Percentiles rank a stretch among this genome's conserved stretches.
phyloP scores from a whole-genome alignment of 495 filamentous ascomycete genomes.

The Aspergillus carlsbadensis region DNA sequence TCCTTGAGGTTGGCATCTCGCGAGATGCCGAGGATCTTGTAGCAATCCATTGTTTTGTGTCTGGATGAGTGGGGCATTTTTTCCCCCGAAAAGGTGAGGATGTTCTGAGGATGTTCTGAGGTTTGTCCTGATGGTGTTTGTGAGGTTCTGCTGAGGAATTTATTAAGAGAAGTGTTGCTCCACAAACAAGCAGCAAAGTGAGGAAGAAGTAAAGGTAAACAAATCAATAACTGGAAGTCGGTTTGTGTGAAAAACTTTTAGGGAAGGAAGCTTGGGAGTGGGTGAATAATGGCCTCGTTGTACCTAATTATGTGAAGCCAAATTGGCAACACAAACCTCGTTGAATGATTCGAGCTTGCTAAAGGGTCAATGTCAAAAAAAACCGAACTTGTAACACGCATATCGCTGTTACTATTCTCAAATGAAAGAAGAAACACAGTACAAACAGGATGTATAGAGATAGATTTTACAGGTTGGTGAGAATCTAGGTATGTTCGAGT shows the following conservation, averaged over 20 bases:
- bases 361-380: not conserved
- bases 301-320: no score
- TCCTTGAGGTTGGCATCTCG: conserved; percentile 33
- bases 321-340: no score
- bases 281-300: not conserved
- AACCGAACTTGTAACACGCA: not conserved
- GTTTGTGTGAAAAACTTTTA: not conserved
- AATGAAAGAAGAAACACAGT: conserved; percentile 7
- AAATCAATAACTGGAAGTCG: not conserved
- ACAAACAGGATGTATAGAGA: conserved; percentile 46
- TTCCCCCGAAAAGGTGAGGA: not conserved
- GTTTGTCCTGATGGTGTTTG: not conserved
- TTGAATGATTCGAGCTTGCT: not conserved
- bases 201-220: not conserved
- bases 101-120: not conserved
- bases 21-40: conserved; percentile 37
- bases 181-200: not conserved
- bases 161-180: not conserved
- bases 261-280: not conserved
- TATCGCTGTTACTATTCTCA: not conserved
- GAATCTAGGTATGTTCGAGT: conserved; percentile 50
- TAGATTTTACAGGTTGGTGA: conserved; percentile 51
- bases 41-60: conserved; percentile 25
- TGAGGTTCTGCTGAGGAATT: not conserved
- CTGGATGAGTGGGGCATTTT: conserved; percentile 4